These are phyloP conservation scores for Fusarium virguliforme DNA, from an alignment of 2,329 filamentous ascomycete genomes.

Conservation along the genomic window DNA sequence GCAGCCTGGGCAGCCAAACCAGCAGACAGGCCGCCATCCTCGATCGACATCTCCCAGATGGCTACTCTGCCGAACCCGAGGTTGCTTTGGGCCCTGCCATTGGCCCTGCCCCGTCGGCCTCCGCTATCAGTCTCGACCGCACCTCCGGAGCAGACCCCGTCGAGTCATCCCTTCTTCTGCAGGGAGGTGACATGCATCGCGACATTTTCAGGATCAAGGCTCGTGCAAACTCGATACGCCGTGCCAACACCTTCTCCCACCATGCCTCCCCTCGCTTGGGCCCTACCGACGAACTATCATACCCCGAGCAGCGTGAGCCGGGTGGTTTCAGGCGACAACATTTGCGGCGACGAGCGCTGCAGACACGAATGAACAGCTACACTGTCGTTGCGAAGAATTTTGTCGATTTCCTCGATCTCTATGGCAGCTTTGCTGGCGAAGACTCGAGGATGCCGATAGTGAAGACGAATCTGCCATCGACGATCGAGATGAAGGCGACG, in stretches of 20 bases:
- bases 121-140: constrained; percentile 37
- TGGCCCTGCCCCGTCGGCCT: constrained; percentile 33
- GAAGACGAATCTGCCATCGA: constrained; percentile 73
- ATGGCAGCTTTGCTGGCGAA: constrained; percentile 84
- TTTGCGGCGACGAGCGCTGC: constrained; percentile 57
- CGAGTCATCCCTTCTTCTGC: constrained; percentile 77
- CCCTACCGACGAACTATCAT: constrained; percentile 53
- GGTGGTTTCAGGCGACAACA: constrained; percentile 66
- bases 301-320: constrained; percentile 61
- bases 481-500: constrained; percentile 61
- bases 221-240: constrained; percentile 65
- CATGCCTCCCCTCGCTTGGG: constrained; percentile 57
- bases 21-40: constrained; percentile 57
- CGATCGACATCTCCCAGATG: constrained; percentile 58
- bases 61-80: constrained; percentile 60
- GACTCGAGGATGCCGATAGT: constrained; percentile 69
- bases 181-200: constrained; percentile 84
- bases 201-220: constrained; percentile 83
- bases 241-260: constrained; percentile 79
- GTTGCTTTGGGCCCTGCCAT: constrained; percentile 50
- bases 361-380: constrained; percentile 57
- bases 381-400: constrained; percentile 78
- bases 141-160: constrained; percentile 59
- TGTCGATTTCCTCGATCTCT: constrained; percentile 82
- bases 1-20: constrained; percentile 50